phyloP scores from a whole-genome alignment of 2,329 filamentous ascomycete genomes.

The Helotiales sp. region DNA sequence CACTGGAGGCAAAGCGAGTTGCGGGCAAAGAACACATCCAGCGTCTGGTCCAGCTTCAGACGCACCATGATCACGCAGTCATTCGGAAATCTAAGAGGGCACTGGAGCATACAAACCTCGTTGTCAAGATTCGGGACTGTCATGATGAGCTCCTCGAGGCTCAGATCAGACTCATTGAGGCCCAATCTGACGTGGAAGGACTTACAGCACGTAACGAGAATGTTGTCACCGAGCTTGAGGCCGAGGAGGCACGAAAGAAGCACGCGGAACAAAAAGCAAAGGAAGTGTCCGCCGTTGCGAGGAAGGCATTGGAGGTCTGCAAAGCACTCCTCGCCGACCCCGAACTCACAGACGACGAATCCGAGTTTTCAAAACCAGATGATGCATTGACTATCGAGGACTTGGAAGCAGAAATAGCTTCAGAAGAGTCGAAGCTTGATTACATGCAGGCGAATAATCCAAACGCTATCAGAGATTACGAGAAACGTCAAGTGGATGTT shows the following conservation, averaged over 20 bases:
- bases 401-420: constrained; percentile 71
- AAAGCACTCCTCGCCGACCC: constrained; percentile 33
- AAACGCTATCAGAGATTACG: constrained; percentile 74
- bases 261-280: constrained; percentile 42
- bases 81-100: constrained; percentile 56
- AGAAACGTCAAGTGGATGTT: constrained; percentile 71
- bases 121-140: constrained; percentile 61
- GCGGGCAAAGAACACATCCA: constrained; percentile 41
- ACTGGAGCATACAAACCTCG: constrained; percentile 54
- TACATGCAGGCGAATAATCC: constrained; percentile 78
- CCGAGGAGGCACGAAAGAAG: constrained; percentile 43
- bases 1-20: constrained; percentile 33
- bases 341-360: constrained; percentile 36
- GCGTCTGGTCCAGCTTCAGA: constrained; percentile 50
- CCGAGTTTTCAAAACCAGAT: constrained; percentile 45
- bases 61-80: constrained; percentile 54
- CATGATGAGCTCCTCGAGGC: constrained; percentile 67
- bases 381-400: constrained; percentile 57
- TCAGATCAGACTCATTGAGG: constrained; percentile 74
- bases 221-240: constrained; percentile 54
- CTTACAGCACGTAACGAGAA: constrained; percentile 66
- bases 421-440: constrained; percentile 73
- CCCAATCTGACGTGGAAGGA: constrained; percentile 72
- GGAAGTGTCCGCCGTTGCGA: constrained; percentile 37
- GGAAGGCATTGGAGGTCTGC: constrained; percentile 43